phyloP scores from a whole-genome alignment of 208 protist genomes.

The Leishmania braziliensis region DNA sequence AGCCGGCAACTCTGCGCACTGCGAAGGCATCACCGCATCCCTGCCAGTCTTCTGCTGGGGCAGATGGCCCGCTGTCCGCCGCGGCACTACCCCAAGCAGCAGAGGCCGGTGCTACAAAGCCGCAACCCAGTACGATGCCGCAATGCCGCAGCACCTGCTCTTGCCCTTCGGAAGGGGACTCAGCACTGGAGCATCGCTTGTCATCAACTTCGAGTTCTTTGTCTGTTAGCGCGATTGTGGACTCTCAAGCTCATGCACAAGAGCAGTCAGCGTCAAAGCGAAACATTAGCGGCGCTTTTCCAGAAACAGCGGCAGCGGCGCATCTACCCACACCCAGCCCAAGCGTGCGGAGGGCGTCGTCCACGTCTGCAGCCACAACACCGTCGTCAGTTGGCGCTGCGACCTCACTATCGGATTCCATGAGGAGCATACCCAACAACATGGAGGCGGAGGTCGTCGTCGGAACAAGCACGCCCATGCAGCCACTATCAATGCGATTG shows the following conservation, averaged over 20 bases:
- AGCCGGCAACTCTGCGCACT: background rate
- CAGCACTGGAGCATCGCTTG: background rate
- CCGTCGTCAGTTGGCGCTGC: slow-evolving; percentile 1
- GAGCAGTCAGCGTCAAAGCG: background rate
- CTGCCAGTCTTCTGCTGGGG: background rate
- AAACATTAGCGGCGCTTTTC: background rate
- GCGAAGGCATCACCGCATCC: background rate
- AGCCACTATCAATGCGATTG: background rate
- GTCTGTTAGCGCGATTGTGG: background rate
- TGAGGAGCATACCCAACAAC: background rate
- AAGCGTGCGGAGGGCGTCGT: background rate
- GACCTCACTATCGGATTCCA: background rate
- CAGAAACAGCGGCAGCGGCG: background rate
- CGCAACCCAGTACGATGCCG: background rate
- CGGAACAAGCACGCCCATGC: background rate
- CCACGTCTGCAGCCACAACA: background rate
- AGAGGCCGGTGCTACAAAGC: background rate
- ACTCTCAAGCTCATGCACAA: background rate
- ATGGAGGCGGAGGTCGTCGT: background rate
- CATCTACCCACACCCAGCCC: background rate
- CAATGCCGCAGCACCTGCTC: background rate
- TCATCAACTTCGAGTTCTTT: background rate
- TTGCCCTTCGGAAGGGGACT: background rate
- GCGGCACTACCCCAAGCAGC: background rate
- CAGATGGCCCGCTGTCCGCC: background rate